Conservation (phyloP, 768 basidiomycete genomes). For the Amanita pallidorosea region DNA sequence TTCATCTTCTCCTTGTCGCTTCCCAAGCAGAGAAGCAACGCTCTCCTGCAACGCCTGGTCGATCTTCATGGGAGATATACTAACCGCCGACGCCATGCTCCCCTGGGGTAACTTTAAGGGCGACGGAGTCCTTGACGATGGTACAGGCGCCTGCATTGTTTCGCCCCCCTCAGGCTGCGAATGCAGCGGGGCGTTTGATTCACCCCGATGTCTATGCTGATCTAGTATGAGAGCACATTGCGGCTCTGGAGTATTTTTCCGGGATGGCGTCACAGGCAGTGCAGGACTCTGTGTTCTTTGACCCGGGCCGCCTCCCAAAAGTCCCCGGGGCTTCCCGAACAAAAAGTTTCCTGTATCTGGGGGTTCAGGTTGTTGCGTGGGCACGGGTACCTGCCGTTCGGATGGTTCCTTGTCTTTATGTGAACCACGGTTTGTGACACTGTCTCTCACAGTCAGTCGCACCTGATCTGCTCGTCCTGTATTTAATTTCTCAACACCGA, state of each 20-base stretch:
- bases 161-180: constrained; percentile 15
- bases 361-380: constrained; percentile 8
- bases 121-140: constrained; percentile 49
- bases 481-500: background rate
- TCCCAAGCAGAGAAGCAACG: constrained; percentile 59
- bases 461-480: background rate
- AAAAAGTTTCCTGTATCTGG: constrained; percentile 7
- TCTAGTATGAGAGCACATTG: background rate
- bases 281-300: background rate
- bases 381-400: background rate
- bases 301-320: constrained; percentile 12
- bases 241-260: background rate
- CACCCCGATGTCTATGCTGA: background rate
- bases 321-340: constrained; percentile 24
- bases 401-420: constrained; percentile 3
- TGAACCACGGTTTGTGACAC: background rate
- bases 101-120: constrained; percentile 35
- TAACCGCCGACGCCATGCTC: constrained; percentile 22
- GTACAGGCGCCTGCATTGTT: constrained; percentile 23
- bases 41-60: constrained; percentile 56
- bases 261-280: background rate
- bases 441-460: background rate
- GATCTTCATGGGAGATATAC: constrained; percentile 29
- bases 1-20: constrained; percentile 40
- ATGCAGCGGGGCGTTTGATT: background rate